Conservation (phyloP, 2,329 filamentous ascomycete species). For the Aspergillus latus region DNA sequence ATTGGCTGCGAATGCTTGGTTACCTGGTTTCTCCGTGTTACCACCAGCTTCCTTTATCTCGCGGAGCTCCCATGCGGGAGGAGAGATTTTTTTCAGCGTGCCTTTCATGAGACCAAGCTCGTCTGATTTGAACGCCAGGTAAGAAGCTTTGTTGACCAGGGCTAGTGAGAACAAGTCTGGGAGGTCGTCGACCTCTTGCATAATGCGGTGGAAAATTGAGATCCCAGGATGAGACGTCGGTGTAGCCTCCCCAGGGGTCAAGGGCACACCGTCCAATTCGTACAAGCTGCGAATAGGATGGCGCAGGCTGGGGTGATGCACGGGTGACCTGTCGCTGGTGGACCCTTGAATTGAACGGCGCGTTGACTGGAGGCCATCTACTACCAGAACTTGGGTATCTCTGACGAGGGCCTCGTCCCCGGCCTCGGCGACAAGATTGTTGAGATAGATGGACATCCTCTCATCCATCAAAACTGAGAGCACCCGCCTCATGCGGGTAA, state of each 20-base stretch:
- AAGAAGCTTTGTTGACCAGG: constrained; percentile 6
- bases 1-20: constrained; percentile 4
- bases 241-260: neutral
- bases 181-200: constrained; percentile 8
- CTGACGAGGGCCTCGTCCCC: neutral
- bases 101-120: constrained; percentile 5
- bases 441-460: neutral
- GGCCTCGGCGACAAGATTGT: neutral
- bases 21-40: neutral
- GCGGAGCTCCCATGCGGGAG: constrained; percentile 15
- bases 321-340: neutral
- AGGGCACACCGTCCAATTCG: neutral
- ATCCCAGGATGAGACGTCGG: neutral
- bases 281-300: neutral
- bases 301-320: neutral
- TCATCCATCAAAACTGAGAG: neutral
- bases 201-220: neutral
- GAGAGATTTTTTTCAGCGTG: constrained; percentile 3
- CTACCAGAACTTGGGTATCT: neutral
- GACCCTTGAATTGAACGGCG: neutral
- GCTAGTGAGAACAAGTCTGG: constrained; percentile 11
- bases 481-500: neutral
- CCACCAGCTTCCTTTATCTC: constrained; percentile 7
- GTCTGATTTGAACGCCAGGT: constrained; percentile 13
- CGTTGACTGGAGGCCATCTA: neutral